phyloP scores from a whole-genome alignment of 257 asterid species.

The Fraxinus americana region DNA sequence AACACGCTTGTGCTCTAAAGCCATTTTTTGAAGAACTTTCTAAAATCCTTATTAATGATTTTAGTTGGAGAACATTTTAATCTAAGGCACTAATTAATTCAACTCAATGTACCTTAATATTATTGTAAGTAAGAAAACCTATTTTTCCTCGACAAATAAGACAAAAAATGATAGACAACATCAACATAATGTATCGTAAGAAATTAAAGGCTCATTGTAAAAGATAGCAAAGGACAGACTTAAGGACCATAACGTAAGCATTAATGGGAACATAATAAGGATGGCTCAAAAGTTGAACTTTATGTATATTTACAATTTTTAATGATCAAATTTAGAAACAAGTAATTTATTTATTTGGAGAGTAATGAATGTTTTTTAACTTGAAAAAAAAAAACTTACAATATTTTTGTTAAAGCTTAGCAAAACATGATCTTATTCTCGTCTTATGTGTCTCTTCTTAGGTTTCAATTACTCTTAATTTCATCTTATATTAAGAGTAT shows the following conservation, averaged over 20 bases:
- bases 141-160: background rate
- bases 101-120: background rate
- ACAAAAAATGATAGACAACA: conserved; percentile 12
- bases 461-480: background rate
- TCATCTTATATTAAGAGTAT: background rate
- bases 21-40: conserved; percentile 28
- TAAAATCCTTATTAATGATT: background rate
- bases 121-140: background rate
- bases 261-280: conserved; percentile 38
- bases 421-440: no score
- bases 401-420: no score
- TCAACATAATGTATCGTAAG: background rate
- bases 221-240: conserved; percentile 29
- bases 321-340: no score
- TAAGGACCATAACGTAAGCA: conserved; percentile 34
- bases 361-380: no score
- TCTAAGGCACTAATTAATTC: background rate
- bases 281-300: background rate
- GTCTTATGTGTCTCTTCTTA: background rate
- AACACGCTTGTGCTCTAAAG: conserved; percentile 34
- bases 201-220: background rate
- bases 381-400: no score
- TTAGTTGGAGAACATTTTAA: background rate
- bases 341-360: no score
- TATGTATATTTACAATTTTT: no score